phyloP scores from a whole-genome alignment of 176 grass and related monocot genomes.

The Tillandsia fasciculata region DNA sequence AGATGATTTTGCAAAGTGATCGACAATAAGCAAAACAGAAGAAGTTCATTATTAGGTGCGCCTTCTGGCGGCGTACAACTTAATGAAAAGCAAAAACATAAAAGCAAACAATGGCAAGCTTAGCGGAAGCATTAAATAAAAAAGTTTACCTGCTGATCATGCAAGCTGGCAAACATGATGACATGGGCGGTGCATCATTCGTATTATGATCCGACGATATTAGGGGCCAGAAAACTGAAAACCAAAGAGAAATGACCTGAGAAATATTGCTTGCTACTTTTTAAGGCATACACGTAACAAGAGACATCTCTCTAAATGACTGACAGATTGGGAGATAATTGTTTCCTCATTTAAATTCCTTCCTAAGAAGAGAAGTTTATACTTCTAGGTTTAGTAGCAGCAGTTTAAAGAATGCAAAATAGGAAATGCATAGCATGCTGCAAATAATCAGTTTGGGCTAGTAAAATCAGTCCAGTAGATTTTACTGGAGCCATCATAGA shows the following conservation, averaged over 20 bases:
- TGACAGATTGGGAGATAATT: neutral
- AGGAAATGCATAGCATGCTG: neutral
- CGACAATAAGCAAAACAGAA: neutral
- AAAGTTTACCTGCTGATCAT: conserved; percentile 35
- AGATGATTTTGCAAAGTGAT: neutral
- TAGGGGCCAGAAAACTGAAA: conserved; percentile 57
- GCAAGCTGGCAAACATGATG: conserved; percentile 40
- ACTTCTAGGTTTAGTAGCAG: too few relatives aligned
- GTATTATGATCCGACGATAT: conserved; percentile 33
- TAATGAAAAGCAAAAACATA: too few relatives aligned
- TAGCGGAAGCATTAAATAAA: too few relatives aligned
- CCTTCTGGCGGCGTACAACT: too few relatives aligned
- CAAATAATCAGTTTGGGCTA: neutral
- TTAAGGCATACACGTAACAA: neutral
- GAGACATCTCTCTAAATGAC: neutral
- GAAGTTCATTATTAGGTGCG: neutral
- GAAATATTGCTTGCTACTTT: neutral
- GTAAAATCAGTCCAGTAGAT: neutral
- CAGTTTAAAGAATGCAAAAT: neutral
- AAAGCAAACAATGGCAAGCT: too few relatives aligned
- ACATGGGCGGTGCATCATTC: conserved; percentile 29
- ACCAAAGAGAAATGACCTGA: neutral
- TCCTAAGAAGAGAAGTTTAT: too few relatives aligned
- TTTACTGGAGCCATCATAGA: neutral
- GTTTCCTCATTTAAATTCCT: too few relatives aligned